Evolutionary conservation across 2,329 filamentous ascomycete genomes (phyloP).

Genomic region (Cephalotrichum gorgonifer): DNA sequence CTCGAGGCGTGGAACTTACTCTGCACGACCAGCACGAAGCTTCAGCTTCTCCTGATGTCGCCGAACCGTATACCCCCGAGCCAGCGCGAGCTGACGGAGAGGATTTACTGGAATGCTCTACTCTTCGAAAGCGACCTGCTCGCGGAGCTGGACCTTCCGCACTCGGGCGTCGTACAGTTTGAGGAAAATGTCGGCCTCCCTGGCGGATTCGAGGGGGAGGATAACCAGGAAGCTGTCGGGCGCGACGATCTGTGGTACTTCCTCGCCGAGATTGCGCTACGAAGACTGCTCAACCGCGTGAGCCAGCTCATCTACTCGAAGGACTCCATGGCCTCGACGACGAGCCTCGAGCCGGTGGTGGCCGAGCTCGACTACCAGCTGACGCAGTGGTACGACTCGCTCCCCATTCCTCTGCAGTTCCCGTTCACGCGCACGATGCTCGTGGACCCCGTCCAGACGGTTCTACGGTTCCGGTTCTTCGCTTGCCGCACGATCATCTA

Average conservation of each 20-base stretch:
- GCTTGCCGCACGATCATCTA: constrained; percentile 82
- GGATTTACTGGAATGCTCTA: constrained; percentile 77
- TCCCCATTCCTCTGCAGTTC: constrained; percentile 67
- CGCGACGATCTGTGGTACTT: constrained; percentile 81
- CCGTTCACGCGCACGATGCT: constrained; percentile 58
- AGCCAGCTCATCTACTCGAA: constrained; percentile 73
- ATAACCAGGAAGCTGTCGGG: constrained; percentile 52
- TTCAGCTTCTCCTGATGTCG: constrained; percentile 67
- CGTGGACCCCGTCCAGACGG: constrained; percentile 67
- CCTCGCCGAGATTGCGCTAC: constrained; percentile 69
- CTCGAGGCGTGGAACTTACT: constrained; percentile 76
- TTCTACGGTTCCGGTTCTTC: constrained; percentile 70
- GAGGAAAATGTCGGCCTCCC: constrained; percentile 73
- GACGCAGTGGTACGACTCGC: constrained; percentile 73
- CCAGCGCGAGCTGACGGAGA: constrained; percentile 62
- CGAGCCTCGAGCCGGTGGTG: constrained; percentile 66
- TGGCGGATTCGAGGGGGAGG: constrained; percentile 66
- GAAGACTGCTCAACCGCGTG: constrained; percentile 66
- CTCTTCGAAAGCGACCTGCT: constrained; percentile 74
- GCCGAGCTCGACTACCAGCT: constrained; percentile 74
- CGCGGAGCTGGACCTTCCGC: constrained; percentile 69
- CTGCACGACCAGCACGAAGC: constrained; percentile 70
- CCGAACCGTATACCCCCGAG: constrained; percentile 60
- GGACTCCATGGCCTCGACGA: constrained; percentile 59
- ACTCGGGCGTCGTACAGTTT: constrained; percentile 73